Conservation (phyloP, 352 stramenopile species). For the Phytophthora hybrid region DNA sequence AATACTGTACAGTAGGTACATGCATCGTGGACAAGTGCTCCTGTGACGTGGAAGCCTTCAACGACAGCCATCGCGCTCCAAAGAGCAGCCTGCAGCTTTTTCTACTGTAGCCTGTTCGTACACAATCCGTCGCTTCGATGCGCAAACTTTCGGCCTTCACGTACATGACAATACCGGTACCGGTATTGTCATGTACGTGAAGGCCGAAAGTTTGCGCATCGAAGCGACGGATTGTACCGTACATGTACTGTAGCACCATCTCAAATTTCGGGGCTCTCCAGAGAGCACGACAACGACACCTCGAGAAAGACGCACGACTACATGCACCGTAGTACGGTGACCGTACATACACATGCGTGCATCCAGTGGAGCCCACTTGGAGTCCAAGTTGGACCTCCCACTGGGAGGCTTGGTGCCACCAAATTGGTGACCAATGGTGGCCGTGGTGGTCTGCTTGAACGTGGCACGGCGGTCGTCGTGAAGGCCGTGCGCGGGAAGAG, state of each 20-base stretch:
- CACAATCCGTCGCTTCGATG: background rate
- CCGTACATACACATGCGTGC: background rate
- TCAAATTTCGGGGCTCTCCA: background rate
- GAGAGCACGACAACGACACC: conserved; percentile 9
- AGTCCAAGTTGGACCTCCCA: too few relatives aligned
- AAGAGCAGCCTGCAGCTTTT: conserved; percentile 17
- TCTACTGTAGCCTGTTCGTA: background rate
- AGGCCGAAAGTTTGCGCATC: too few relatives aligned
- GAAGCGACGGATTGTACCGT: too few relatives aligned
- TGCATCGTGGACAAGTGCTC: background rate
- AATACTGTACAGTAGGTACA: too few relatives aligned
- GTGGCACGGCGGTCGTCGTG: background rate
- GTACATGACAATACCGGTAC: too few relatives aligned
- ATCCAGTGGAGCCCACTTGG: too few relatives aligned
- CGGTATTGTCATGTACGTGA: too few relatives aligned
- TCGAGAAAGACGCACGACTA: conserved; percentile 3
- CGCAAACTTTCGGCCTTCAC: background rate
- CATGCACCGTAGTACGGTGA: too few relatives aligned
- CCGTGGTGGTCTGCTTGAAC: background rate
- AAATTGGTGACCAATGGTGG: too few relatives aligned
- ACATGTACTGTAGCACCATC: background rate
- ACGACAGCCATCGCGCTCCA: conserved; percentile 9
- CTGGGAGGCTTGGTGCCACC: background rate
- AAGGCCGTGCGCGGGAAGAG: background rate
- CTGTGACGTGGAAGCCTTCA: conserved; percentile 15